phyloP scores from a whole-genome alignment of 1,139 yeast genomes.

The Suhomyces choctaworum region DNA sequence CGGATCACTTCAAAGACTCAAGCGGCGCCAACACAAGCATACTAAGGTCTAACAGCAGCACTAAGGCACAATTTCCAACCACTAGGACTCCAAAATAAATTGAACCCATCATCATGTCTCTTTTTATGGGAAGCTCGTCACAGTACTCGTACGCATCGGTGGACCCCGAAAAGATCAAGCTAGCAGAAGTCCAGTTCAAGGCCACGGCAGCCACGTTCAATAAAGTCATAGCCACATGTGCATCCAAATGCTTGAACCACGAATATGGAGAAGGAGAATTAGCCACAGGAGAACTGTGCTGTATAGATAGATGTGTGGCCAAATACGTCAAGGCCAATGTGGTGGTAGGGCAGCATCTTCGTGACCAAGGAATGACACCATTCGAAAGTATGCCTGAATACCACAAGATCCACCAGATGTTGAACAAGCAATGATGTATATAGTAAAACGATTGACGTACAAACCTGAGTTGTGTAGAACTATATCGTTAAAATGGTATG shows the following conservation, averaged over 20 bases:
- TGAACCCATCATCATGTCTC: conserved; percentile 69
- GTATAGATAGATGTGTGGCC: conserved; percentile 76
- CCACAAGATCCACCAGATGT: conserved; percentile 24
- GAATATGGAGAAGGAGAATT: conserved; percentile 80
- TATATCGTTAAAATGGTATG: too few relatives aligned
- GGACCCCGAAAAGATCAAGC: conserved; percentile 63
- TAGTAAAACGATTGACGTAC: not conserved
- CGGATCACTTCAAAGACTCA: too few relatives aligned
- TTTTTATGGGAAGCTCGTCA: conserved; percentile 51
- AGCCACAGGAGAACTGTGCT: conserved; percentile 72
- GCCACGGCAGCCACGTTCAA: conserved; percentile 72
- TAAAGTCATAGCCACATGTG: conserved; percentile 57
- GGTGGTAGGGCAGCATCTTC: conserved; percentile 53
- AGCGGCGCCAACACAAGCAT: too few relatives aligned
- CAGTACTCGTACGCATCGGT: conserved; percentile 49
- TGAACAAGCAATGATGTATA: conserved; percentile 7
- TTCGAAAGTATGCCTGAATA: conserved; percentile 42
- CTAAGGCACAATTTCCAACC: too few relatives aligned
- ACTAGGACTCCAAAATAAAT: too few relatives aligned
- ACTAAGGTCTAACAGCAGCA: too few relatives aligned
- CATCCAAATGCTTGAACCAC: conserved; percentile 67
- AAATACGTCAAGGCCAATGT: conserved; percentile 70
- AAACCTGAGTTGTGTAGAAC: not conserved
- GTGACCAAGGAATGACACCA: conserved; percentile 33
- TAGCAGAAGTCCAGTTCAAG: conserved; percentile 75